Evolutionary conservation across 2,329 filamentous ascomycete species (phyloP), one percentile per base, ranked within the genome.

Genomic region (Fusarium ramigenum): DNA sequence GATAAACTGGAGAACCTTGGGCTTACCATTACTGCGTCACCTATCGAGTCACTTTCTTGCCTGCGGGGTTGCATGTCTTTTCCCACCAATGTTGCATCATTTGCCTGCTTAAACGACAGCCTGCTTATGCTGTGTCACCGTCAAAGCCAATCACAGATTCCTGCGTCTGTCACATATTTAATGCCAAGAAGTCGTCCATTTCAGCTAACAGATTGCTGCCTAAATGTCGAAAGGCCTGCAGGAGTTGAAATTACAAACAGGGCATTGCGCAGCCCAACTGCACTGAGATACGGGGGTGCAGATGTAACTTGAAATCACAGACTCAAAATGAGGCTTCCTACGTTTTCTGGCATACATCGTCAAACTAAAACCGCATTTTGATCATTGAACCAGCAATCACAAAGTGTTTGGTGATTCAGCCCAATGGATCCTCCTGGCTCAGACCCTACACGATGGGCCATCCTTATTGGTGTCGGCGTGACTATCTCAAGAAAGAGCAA

Each of bases 321-420:
- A 42, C 12, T 4, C 1, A 42, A 12, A n/a, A n/a, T 42, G 39
- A 7, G 12, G 21, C 21, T 42, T 42, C n/a, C 8, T n/a, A 4
- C 5, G 12, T n/a, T n/a, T n/a, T 40, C 1, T n/a, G 5, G 21
- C 2, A 15, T 42, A 42, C 11, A 9, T n/a, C 12, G 2, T 15
- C 39, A 8, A 4, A n/a, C 21, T n/a, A 14, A 42, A 5, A n/a
- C n/a, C 39, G 21, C 8, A 42, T n/a, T 15, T 42, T n/a, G 12
- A 15, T 15, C 5, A 5, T 42, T n/a, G 39, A 42, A n/a, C 1
- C 39, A 42, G 8, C 12, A 6, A 5, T 9, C 39, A 15, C 39
- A 9, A 15, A 40, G 12, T 40, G 21, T 40, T 40, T 9, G 21
- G 39, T 4, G 1, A n/a, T n/a, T n/a, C n/a, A n/a, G 5, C n/a